These are phyloP conservation scores for Backusella macrospora DNA, from an alignment of 192 early-diverging fungal genomes.

Conservation along the genomic window DNA sequence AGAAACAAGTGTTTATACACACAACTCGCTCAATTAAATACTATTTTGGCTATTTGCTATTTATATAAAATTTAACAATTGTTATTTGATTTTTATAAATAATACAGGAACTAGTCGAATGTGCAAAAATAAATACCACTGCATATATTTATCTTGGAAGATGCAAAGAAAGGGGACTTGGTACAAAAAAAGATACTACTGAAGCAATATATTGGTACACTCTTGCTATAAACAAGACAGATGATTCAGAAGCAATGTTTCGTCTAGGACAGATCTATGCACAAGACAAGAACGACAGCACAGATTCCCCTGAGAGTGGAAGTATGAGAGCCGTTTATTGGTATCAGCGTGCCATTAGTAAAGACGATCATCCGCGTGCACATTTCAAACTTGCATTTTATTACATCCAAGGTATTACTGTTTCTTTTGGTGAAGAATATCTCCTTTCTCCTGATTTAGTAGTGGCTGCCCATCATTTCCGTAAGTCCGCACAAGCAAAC, in stretches of 20 bases:
- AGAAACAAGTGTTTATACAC: not conserved
- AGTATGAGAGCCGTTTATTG: constrained; percentile 26
- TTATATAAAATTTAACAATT: constrained; percentile 1
- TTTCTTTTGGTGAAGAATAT: constrained; percentile 1
- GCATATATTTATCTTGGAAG: constrained; percentile 35
- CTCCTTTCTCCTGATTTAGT: constrained; percentile 8
- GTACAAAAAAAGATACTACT: constrained; percentile 23
- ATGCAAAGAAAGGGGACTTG: constrained; percentile 37
- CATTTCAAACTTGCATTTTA: constrained; percentile 33
- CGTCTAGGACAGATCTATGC: constrained; percentile 33
- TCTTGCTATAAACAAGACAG: constrained; percentile 23
- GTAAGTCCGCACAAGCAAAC: constrained; percentile 27
- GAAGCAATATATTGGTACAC: constrained; percentile 35
- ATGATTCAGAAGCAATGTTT: constrained; percentile 39
- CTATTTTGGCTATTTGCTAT: not conserved
- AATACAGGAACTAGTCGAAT: constrained; percentile 26
- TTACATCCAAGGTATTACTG: constrained; percentile 22
- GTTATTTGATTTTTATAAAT: constrained; percentile 14
- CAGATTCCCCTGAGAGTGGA: not conserved
- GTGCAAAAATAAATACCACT: constrained; percentile 24
- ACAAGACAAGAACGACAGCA: constrained; percentile 6
- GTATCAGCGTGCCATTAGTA: constrained; percentile 34
- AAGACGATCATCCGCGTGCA: constrained; percentile 23
- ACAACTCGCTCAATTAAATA: not conserved
- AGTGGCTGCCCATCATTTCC: constrained; percentile 22